These are phyloP conservation scores for Suillus clintonianus DNA, from an alignment of 768 basidiomycete genomes.

Conservation along the genomic window DNA sequence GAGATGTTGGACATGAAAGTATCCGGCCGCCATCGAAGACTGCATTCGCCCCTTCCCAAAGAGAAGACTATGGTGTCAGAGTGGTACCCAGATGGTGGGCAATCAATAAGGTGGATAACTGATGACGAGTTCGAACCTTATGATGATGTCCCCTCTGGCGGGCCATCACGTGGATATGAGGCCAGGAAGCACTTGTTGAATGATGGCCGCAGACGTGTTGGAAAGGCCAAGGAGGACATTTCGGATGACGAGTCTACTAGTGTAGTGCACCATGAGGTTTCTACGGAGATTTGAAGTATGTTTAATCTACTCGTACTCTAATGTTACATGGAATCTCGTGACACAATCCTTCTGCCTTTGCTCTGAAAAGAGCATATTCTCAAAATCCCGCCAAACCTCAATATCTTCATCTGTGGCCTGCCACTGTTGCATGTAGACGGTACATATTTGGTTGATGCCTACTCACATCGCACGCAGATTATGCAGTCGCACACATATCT, in stretches of 20 bases:
- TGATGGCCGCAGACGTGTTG: no score
- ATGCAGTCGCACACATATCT: slow-evolving; percentile 33
- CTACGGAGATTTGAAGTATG: no score
- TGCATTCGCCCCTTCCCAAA: not conserved
- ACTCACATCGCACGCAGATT: slow-evolving; percentile 39
- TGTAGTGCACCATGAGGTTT: no score
- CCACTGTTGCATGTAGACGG: not conserved
- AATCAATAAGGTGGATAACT: not conserved
- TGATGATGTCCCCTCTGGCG: not conserved
- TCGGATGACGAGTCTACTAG: no score
- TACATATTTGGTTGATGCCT: slow-evolving; percentile 44
- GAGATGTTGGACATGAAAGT: not conserved
- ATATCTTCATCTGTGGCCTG: no score
- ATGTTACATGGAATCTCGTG: not conserved
- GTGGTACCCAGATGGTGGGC: not conserved
- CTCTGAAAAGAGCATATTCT: no score
- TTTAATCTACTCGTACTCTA: no score
- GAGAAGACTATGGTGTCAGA: not conserved
- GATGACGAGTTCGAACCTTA: not conserved
- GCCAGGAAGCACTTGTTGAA: no score
- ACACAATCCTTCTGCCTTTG: not conserved
- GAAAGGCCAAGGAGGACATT: not conserved
- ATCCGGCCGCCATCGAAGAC: not conserved
- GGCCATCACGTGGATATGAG: not conserved
- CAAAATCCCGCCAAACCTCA: no score